Base-by-base conservation (phyloP, 257 asterid genomes). In the Salvia splendens region DNA sequence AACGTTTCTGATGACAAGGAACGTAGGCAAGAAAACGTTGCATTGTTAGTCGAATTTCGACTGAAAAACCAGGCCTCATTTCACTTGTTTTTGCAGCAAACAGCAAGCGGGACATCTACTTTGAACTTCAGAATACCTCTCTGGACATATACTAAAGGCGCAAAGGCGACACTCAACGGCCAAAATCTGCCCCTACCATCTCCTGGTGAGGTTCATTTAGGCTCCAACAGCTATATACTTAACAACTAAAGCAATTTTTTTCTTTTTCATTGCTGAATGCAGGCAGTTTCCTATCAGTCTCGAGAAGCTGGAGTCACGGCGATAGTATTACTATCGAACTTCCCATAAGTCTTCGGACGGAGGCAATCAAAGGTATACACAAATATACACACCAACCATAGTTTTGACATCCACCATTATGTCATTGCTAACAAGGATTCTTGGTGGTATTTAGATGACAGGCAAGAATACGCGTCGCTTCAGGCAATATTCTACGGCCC, bases 401-500 rank as follows among this genome's bases (percentile, higher is more conserved):
- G 11, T 0, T 1, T 36, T 12, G n/a, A 12, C 40, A 42, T 43
- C 45, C 9, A 0, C 50, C n/a, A 3, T 51, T 20, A 1, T 12
- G n/a, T 64, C 56, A 48, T 49, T 46, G 12, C 79, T 77, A 41
- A 40, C 17, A 0, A 61, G 36, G 8, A 6, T 62, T 63, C 68
- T 8, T 40, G 64, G 4, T 74, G 33, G 49, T 56, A 36, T 56
- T 43, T 77, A 90, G 99, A 93, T 72, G 97, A 93, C 14, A 75
- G 99, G 40, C 72, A 82, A 0, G 89, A 79, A 57, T 90, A 75
- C 62, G 77, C 87, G n/a, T 81, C 95, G 0, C 38, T 93, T 46
- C 85, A 86, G 30, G 96, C 99, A 38, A 77, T 93, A 75, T 75
- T 88, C 64, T 93, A 85, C 42, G 99, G 99, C 38, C 95, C 96